Base-by-base conservation (phyloP, 108 stramenopile species). In the Ochromonas danica region DNA sequence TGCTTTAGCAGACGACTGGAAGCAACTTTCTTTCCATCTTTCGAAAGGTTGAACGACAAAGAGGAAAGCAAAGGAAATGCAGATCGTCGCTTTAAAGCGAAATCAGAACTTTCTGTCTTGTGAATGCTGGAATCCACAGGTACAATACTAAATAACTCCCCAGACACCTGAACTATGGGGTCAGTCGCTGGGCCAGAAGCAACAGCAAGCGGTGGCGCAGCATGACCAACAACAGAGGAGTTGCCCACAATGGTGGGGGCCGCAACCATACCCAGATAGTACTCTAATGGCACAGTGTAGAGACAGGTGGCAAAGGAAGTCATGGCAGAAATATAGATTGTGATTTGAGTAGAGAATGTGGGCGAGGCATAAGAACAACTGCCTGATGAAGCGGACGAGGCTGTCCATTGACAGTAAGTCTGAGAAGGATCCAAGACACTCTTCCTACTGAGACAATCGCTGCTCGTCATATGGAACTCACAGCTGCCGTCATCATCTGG, bases 401-500 rank as follows among this genome's bases (percentile, higher is more conserved):
- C 45, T 51, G 6, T 22, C 63, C 63, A 67, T 36, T 67, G 3
- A 25, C 63, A 67, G 63, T 67, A 67, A 6, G 33, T 67, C 31
- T 67, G 27, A 28, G 63, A 35, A 6, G 63, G 33, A 67, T 67
- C 63, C 17, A 67, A 33, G 6, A 67, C 25, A 6, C 14, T 14
- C 31, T 28, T 67, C 10, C 63, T 28, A 35, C 10, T 28, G 30
- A 67, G 63, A 67, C 63, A 67, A 6, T 3, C 6, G 3, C 3
- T 35, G 3, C 10, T 36, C 31, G 63, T 35, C 27, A 28, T 6
- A 36, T 67, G 35, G 10, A 10, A 67, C 10, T 36, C 30, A 33
- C 63, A 67, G 17, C 14, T 14, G 3, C 63, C 63, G 25, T 67
- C 63, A 67, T 67, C 63, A 36, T 35, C 63, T 28, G 63, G 63